Evolutionary conservation across 441 rosid species (phyloP), one percentile per base, ranked within the genome.

Genomic region (Croton setiger): DNA sequence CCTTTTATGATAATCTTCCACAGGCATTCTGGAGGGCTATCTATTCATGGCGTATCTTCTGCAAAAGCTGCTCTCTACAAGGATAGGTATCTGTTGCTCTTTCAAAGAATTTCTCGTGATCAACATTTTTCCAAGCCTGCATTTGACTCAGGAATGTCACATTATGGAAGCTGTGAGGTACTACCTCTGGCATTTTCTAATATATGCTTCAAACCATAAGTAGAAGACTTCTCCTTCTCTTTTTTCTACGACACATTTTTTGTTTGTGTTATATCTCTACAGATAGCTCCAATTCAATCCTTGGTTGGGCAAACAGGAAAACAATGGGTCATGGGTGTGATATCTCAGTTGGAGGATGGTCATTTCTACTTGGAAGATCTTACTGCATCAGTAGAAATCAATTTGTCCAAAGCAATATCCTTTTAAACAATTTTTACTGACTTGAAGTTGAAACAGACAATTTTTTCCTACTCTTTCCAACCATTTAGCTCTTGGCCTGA

Each of bases 291-390:
- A 5, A 87, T 92, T 60, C 98, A 90, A 79, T 88, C 98, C 75
- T 84, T 92, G 47, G 76, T 90, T 33, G 88, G 91, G 68, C 87
- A 82, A 80, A 81, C 81, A 2, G 96, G 97, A 76, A 85, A 81
- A 82, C 88, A 81, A 75, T 94, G 98, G 98, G 90, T 92, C 59
- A 93, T 95, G 98, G 98, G 98, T n/a, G 80, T 95, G 69, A 92
- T 95, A 68, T 95, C 98, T 18, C 98, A 95, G 82, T 74, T 95
- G 83, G 98, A 95, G 86, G 97, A 95, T 80, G 97, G 93, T 4
- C 99, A 95, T 80, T 95, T 92, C 86, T 95, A 84, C 75, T 68
- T 92, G 78, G 97, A 90, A 80, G 98, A 95, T 76, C 91, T 88
- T 71, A 85, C 97, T 10, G 96, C 97, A 75, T 88, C 97, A 14